Evolutionary conservation across 495 filamentous ascomycete genomes (phyloP).

Genomic region (Penicillium cosmopolitanum): DNA sequence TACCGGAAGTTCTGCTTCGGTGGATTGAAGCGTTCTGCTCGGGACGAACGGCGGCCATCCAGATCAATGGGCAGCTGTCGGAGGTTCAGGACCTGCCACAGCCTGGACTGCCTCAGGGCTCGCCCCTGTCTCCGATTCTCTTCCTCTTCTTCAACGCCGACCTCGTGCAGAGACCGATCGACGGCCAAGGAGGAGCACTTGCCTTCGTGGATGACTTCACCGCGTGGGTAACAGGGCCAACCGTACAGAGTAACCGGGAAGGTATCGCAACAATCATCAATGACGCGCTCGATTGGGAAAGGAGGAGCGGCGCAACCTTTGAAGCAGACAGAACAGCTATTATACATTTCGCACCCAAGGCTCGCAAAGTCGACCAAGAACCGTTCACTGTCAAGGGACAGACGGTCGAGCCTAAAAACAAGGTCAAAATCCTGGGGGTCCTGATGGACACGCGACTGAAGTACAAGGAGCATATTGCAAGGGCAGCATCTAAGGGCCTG

Average conservation of each 20-base stretch:
- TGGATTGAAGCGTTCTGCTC: slow-evolving; percentile 40
- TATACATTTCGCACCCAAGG: slow-evolving; percentile 31
- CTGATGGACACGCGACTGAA: slow-evolving; percentile 31
- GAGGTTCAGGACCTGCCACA: slow-evolving; percentile 18
- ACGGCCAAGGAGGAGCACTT: slow-evolving; percentile 20
- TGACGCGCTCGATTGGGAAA: slow-evolving; percentile 30
- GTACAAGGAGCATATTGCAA: slow-evolving; percentile 18
- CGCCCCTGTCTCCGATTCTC: slow-evolving; percentile 36
- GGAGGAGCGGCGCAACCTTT: slow-evolving; percentile 30
- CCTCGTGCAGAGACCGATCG: slow-evolving; percentile 29
- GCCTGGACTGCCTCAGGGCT: slow-evolving; percentile 34
- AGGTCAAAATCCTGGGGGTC: slow-evolving; percentile 30
- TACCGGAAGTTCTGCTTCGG: slow-evolving; percentile 30
- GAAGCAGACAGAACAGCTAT: slow-evolving; percentile 33
- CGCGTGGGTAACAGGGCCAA: slow-evolving; percentile 20
- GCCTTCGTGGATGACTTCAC: slow-evolving; percentile 33
- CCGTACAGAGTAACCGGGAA: slow-evolving; percentile 23
- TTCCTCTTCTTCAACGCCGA: slow-evolving; percentile 38
- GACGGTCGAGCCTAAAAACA: slow-evolving; percentile 22
- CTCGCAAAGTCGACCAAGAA: slow-evolving; percentile 23
- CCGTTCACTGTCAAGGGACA: slow-evolving; percentile 32
- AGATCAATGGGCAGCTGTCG: slow-evolving; percentile 20
- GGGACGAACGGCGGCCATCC: slow-evolving; percentile 20
- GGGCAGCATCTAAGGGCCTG: slow-evolving; percentile 35
- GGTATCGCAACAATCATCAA: slow-evolving; percentile 26